Evolutionary conservation across 1,284 basidiomycete species (phyloP).

Genomic region (Ganoderma leucocontextum): DNA sequence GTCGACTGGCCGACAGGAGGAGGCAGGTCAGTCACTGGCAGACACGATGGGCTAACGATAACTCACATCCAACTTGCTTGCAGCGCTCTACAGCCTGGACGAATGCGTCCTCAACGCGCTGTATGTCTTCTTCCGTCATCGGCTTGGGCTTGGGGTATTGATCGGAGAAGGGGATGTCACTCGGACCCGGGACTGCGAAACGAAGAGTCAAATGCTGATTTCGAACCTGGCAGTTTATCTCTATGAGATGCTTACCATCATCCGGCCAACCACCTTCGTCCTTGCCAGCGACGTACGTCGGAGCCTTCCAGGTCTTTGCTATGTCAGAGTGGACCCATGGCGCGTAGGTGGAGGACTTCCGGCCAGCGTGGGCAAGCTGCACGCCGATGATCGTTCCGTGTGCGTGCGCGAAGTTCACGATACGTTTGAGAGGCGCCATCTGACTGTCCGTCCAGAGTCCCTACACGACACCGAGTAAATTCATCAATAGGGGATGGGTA

Average conservation of each 20-base stretch:
- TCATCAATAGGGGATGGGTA: background rate
- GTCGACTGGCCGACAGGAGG: constrained; percentile 58
- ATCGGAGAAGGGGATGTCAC: constrained; percentile 58
- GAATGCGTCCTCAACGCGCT: constrained; percentile 72
- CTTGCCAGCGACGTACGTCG: constrained; percentile 46
- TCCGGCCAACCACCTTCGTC: constrained; percentile 78
- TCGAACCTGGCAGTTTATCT: background rate
- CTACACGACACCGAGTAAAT: constrained; percentile 23
- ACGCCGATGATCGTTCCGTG: constrained; percentile 78
- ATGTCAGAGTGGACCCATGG: constrained; percentile 60
- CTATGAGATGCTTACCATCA: constrained; percentile 43
- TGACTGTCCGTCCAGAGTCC: constrained; percentile 86
- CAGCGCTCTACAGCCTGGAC: constrained; percentile 67
- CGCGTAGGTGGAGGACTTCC: constrained; percentile 69
- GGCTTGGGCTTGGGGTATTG: constrained; percentile 59
- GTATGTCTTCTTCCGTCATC: constrained; percentile 63
- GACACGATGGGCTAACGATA: constrained; percentile 4
- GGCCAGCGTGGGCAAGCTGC: constrained; percentile 84
- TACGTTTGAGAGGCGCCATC: constrained; percentile 67
- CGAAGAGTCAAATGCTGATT: background rate
- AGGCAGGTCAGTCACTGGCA: constrained; percentile 1
- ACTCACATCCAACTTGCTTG: constrained; percentile 69
- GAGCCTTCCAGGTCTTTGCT: constrained; percentile 37
- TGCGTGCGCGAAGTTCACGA: constrained; percentile 81
- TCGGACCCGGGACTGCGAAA: constrained; percentile 54